These are phyloP conservation scores for Chaetomium sp. DNA, from an alignment of 2,329 filamentous ascomycete species.

Conservation along the genomic window DNA sequence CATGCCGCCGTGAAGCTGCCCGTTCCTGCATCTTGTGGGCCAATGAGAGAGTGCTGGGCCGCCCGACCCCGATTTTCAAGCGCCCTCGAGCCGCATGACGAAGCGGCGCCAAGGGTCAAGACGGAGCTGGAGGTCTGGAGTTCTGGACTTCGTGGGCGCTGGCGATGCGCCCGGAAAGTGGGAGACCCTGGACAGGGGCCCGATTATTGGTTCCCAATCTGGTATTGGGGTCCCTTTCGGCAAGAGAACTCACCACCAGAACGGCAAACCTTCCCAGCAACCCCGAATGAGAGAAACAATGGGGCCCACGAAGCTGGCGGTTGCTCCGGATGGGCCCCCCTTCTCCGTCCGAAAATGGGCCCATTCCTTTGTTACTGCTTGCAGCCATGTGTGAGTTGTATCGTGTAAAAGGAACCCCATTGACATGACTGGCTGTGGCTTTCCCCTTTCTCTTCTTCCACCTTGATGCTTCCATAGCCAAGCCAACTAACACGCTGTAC, in stretches of 20 bases:
- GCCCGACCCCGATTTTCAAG: background rate
- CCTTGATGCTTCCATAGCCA: constrained; percentile 15
- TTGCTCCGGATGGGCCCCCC: too few relatives aligned
- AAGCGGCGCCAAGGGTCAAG: constrained; percentile 1
- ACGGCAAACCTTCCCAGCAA: too few relatives aligned
- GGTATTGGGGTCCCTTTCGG: background rate
- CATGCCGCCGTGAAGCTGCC: background rate
- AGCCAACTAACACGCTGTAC: constrained; percentile 19
- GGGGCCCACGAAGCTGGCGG: too few relatives aligned
- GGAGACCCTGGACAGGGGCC: background rate
- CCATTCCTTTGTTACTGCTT: too few relatives aligned
- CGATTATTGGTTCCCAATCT: constrained; percentile 9
- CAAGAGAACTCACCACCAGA: too few relatives aligned
- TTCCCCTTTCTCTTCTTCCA: constrained; percentile 8
- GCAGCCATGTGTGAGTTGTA: too few relatives aligned
- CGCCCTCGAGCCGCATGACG: background rate
- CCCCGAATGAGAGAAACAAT: too few relatives aligned
- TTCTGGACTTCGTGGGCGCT: background rate
- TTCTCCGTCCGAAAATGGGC: too few relatives aligned
- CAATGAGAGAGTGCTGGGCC: constrained; percentile 4
- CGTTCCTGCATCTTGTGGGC: background rate
- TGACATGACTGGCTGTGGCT: background rate
- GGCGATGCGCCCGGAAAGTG: background rate
- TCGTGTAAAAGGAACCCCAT: constrained; percentile 4
- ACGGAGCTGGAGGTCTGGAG: constrained; percentile 6